Percentiles rank a stretch among this genome's conserved stretches.
phyloP scores from a whole-genome alignment of 176 grass and related monocot genomes.

The Ananas comosus region DNA sequence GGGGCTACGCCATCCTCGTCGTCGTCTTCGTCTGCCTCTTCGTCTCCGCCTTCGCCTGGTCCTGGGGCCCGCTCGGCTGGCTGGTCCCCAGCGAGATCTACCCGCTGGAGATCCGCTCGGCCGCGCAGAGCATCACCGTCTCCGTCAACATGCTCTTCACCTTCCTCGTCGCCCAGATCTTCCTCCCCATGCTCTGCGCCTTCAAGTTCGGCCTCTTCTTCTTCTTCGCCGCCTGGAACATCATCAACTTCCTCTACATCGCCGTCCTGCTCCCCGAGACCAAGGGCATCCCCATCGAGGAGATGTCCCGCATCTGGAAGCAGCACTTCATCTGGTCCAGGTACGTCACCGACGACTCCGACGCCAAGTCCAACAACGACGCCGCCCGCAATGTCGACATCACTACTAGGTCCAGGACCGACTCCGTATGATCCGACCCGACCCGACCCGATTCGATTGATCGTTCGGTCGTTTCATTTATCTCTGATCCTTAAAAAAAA shows the following conservation, averaged over 20 bases:
- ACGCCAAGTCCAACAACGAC: too few species aligned
- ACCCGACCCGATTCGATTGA: too few species aligned
- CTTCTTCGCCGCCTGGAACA: constrained; percentile 18
- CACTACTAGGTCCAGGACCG: too few species aligned
- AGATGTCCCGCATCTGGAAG: constrained; percentile 20
- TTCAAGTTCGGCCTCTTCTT: constrained; percentile 21
- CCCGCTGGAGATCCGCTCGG: constrained; percentile 23
- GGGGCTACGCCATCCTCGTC: background rate
- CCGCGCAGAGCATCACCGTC: constrained; percentile 10
- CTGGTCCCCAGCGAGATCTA: constrained; percentile 31
- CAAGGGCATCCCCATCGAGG: constrained; percentile 20
- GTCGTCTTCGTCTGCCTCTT: constrained; percentile 22
- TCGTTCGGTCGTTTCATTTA: too few species aligned
- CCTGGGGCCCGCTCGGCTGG: constrained; percentile 37
- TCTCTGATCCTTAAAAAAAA: too few species aligned
- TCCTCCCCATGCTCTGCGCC: constrained; percentile 21
- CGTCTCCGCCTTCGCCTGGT: constrained; percentile 29
- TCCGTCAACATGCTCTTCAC: constrained; percentile 33
- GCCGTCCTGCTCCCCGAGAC: constrained; percentile 10
- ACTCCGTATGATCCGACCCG: too few species aligned
- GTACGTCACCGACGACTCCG: background rate
- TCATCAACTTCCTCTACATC: background rate
- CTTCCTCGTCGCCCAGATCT: constrained; percentile 18
- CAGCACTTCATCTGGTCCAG: constrained; percentile 19
- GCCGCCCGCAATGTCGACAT: too few species aligned